A percentile compares a stretch with the other conserved stretches of the same genome.
phyloP scores from a whole-genome alignment of 1,284 basidiomycete species.

The Anthracocystis walkeri region DNA sequence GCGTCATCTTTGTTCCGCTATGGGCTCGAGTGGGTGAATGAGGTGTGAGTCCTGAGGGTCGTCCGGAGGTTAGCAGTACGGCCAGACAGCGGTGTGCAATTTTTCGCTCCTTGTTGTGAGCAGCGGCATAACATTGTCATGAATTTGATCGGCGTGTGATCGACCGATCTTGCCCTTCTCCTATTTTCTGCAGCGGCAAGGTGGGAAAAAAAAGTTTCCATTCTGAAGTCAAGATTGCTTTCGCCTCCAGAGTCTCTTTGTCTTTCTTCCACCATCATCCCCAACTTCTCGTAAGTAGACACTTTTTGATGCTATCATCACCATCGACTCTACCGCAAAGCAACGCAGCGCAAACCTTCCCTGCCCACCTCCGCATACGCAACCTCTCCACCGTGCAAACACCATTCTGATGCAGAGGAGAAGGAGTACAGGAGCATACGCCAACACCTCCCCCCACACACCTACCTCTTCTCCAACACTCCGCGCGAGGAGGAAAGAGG shows the following conservation, averaged over 20 bases:
- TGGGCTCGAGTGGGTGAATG: too few relatives aligned
- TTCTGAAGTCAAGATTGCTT: not conserved
- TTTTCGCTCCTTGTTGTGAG: too few relatives aligned
- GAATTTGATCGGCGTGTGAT: not conserved
- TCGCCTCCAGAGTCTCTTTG: not conserved
- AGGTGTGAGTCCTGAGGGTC: too few relatives aligned
- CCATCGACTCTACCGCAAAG: not conserved
- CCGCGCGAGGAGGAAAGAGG: too few relatives aligned
- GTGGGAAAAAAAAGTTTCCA: not conserved
- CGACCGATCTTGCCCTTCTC: slow-evolving; percentile 3
- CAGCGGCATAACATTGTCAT: not conserved
- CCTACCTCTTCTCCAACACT: too few relatives aligned
- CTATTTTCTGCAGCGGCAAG: not conserved
- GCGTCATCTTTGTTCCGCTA: too few relatives aligned
- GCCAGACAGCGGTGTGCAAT: not conserved
- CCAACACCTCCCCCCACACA: too few relatives aligned
- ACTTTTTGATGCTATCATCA: not conserved
- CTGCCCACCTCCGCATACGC: not conserved
- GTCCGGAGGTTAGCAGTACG: too few relatives aligned
- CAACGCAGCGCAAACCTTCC: not conserved
- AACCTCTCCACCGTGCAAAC: not conserved
- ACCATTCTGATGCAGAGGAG: too few relatives aligned
- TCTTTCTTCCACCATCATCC: slow-evolving; percentile 26
- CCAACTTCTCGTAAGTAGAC: slow-evolving; percentile 17
- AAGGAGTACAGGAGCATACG: too few relatives aligned